These are phyloP conservation scores for Talaromyces sp. DNA, from an alignment of 2,329 filamentous ascomycete species.

Conservation along the genomic window DNA sequence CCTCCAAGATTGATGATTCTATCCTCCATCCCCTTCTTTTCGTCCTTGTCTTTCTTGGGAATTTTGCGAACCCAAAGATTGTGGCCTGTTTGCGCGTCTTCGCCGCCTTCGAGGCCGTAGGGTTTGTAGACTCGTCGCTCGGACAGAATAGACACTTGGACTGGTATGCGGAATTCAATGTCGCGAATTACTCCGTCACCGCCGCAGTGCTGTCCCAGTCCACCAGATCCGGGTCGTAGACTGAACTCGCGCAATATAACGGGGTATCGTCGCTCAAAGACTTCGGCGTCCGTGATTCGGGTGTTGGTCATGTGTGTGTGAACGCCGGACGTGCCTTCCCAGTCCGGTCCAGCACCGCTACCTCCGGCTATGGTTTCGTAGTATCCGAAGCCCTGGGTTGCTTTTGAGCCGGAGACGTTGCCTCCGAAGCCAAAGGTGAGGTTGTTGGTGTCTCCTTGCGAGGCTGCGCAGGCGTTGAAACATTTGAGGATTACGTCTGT, in stretches of 20 bases:
- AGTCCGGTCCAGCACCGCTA: constrained; percentile 66
- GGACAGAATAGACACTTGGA: constrained; percentile 72
- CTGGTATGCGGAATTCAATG: constrained; percentile 73
- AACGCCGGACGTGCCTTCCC: constrained; percentile 72
- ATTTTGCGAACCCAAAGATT: constrained; percentile 81
- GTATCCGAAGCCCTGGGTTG: constrained; percentile 66
- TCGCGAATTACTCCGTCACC: constrained; percentile 74
- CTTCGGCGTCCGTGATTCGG: constrained; percentile 73
- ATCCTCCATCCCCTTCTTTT: constrained; percentile 20
- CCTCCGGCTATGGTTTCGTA: constrained; percentile 82
- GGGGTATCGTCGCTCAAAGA: constrained; percentile 73
- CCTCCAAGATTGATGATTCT: constrained; percentile 29
- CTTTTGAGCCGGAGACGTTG: constrained; percentile 54
- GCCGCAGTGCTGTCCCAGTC: constrained; percentile 63
- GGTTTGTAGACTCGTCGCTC: constrained; percentile 70
- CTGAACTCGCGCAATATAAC: constrained; percentile 69
- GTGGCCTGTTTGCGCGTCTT: constrained; percentile 68
- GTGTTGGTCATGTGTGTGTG: constrained; percentile 87
- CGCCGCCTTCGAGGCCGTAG: constrained; percentile 76
- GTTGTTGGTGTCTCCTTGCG: constrained; percentile 74
- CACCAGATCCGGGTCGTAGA: constrained; percentile 60
- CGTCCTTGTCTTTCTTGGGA: constrained; percentile 39
- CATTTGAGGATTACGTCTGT: constrained; percentile 75
- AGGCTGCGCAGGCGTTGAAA: constrained; percentile 70
- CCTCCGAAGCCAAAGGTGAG: constrained; percentile 73